Base-by-base conservation (phyloP, 495 filamentous ascomycete species). In the Penicillium steckii region DNA sequence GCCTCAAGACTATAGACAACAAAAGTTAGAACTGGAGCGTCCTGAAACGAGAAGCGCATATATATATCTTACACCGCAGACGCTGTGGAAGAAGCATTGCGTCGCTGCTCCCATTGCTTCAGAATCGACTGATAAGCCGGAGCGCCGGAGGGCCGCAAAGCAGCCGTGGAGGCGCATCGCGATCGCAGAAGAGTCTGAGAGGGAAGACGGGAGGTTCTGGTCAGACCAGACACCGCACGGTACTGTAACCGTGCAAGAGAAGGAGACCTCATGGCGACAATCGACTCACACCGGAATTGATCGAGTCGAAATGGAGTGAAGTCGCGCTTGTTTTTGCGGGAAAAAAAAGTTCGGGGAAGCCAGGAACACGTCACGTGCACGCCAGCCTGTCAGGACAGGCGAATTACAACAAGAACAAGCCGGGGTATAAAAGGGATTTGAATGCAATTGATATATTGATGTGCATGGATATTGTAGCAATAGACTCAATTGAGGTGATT, bases 1-100 rank as follows among this genome's bases (percentile, higher is more conserved):
- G 85, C 75, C 62, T 88, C 84, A 46, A 85, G 68, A 43, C 74
- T 76, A 60, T 41, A 22, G n/a, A 57, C n/a, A 40, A 50, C 33
- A 38, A 48, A 19, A 30, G 29, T 51, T 29, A 46, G 43, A 37
- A n/a, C n/a, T 19, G 29, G 2, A 55, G 18, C 22, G 17, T 1
- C 12, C 8, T 26, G 8, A 42, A 35, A 7, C 17, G 1, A 37
- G 44, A 25, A 2, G 5, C 10, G 8, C 22, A 37, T 8, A 7
- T 12, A 42, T 43, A 27, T 2, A 26, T 12, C 73, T 59, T 59
- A 77, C 73, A 75, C 70, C 21, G 71, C 73, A 52, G 70, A 60
- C 0, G 72, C 73, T 54, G 66, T 55, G 32, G 66, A 58, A 25
- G 72, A 75, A 6, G 71, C 69, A 71, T 72, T 71, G 45, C 74